Percentiles rank a stretch among this genome's conserved stretches.
phyloP scores from a whole-genome alignment of 345 rosid genomes.

The Acer saccharum region DNA sequence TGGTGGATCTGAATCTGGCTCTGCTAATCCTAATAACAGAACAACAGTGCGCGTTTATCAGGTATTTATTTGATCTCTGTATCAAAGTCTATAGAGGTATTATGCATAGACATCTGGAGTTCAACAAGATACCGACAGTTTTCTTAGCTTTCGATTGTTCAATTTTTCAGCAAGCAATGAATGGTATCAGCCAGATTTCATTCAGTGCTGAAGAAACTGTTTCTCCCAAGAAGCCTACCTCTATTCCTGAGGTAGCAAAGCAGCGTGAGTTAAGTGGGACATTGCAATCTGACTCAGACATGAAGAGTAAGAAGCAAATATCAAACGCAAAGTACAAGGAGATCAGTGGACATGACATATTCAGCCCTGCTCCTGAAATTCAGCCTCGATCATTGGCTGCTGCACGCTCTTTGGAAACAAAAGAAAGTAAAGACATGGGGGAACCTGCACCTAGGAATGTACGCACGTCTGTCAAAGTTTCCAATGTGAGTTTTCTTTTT shows the following conservation, averaged over 20 bases:
- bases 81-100: constrained; percentile 4
- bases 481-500: constrained; percentile 54
- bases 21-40: constrained; percentile 40
- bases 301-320: constrained; percentile 64
- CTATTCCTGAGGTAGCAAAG: constrained; percentile 80
- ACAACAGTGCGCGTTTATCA: constrained; percentile 73
- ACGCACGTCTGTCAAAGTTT: constrained; percentile 75
- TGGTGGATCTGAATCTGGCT: constrained; percentile 48
- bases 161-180: constrained; percentile 62
- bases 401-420: constrained; percentile 50
- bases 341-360: constrained; percentile 86
- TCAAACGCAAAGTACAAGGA: constrained; percentile 81
- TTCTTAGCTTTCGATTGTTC: constrained; percentile 9
- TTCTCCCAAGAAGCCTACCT: constrained; percentile 72
- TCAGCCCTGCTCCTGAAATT: constrained; percentile 73
- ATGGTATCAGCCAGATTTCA: constrained; percentile 84
- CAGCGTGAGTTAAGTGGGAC: constrained; percentile 83
- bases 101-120: not conserved
- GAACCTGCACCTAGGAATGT: constrained; percentile 68
- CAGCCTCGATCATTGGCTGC: constrained; percentile 68
- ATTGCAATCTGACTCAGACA: constrained; percentile 57
- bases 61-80: constrained; percentile 35
- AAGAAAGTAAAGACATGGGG: constrained; percentile 60
- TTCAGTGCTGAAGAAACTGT: constrained; percentile 69
- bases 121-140: not conserved